Base-by-base conservation (phyloP, 305 asterid genomes). In the Stenogyne calaminthoides region DNA sequence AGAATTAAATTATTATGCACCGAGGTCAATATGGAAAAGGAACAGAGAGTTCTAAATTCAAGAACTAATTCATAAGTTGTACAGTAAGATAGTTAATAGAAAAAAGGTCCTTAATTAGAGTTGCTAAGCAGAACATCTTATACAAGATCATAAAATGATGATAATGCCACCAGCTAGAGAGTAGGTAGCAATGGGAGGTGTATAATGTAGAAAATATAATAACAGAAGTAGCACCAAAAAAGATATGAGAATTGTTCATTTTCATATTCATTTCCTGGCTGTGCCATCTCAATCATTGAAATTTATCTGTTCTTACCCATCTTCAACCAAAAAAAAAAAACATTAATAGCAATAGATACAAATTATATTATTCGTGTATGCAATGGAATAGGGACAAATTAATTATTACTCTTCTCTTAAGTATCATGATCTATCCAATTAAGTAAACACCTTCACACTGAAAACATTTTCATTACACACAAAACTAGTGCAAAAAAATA, bases 21-120 rank as follows among this genome's bases (percentile, higher is more conserved):
- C 9, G 2, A 36, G 42, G 42, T 36, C 42, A 19, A 67, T 12
- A 56, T 54, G 73, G 47, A 40, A 73, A 37, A 19, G 39, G 55
- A 75, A 22, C 66, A 42, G 37, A 34, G 10, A 58, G 64, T 29
- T 36, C 19, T 56, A 61, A 62, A 49, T 8, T 49, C 46, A 44
- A 58, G 54, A 7, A 74, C 65, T 49, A 66, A 61, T 15, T 27
- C 32, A 66, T 76, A 70, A 72, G 71, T 19, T 56, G 34, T 64
- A 15, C 68, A 64, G 40, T 69, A 54, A 79, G 55, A 69, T 64
- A 72, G 39, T 40, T 29, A 57, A 11, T 15, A 2, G 47, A 57
- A 75, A 72, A 20, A 49, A n/a, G 36, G 37, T 66, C 18, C 61
- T 47, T 42, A 47, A 55, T 67, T 60, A 19, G 51, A 73, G 60